Evolutionary conservation across 2,329 filamentous ascomycete species (phyloP).

Genomic region (Ascochyta clinopodiicola): DNA sequence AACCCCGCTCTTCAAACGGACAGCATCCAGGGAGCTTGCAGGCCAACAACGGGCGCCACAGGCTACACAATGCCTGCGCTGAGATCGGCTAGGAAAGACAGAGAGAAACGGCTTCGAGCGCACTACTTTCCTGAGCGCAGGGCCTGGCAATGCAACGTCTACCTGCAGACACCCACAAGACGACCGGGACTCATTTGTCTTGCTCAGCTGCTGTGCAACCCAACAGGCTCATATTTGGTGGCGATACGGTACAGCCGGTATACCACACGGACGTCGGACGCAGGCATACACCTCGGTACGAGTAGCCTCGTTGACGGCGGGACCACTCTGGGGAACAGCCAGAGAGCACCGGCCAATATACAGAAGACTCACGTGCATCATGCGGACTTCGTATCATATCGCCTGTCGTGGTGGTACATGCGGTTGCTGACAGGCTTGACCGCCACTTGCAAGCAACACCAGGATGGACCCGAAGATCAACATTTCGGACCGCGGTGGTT

Average conservation of each 20-base stretch:
- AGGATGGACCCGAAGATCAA: background rate
- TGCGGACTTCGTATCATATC: background rate
- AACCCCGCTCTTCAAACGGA: background rate
- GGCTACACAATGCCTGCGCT: background rate
- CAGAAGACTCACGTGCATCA: background rate
- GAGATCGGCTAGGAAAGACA: background rate
- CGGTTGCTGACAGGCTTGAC: background rate
- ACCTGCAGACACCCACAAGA: background rate
- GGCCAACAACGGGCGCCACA: background rate
- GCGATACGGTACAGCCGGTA: background rate
- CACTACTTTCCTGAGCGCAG: background rate
- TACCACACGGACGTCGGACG: background rate
- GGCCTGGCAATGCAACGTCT: background rate
- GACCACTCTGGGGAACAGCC: background rate
- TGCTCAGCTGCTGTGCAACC: background rate
- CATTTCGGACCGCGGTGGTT: no score
- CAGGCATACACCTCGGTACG: background rate
- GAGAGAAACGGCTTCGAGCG: background rate
- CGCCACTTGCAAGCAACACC: background rate
- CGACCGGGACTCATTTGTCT: background rate
- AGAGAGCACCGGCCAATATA: background rate
- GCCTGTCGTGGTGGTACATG: background rate
- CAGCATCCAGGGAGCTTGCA: background rate
- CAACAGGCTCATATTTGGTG: background rate
- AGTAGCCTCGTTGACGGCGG: background rate